Evolutionary conservation across 2,329 filamentous ascomycete genomes (phyloP), one percentile per base, ranked within the genome.

Genomic region (Hypomyces rosellus): DNA sequence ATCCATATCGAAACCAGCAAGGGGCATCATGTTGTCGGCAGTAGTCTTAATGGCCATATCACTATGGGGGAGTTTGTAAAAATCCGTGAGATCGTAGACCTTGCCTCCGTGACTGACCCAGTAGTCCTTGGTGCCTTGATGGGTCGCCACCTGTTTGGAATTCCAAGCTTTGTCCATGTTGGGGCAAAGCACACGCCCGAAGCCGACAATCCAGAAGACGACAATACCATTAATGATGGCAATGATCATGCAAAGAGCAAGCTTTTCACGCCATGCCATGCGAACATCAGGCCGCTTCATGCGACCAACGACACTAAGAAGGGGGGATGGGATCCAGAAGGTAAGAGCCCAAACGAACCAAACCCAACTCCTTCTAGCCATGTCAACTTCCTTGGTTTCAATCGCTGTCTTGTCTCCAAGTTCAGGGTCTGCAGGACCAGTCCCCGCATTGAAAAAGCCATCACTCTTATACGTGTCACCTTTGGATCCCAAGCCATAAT

Each of bases 271-370:
- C 93, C 93, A 99, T 0, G 93, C 93, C 82, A 96, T 88, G 22
- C 93, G 88, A 8, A 99, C 89, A 70, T 99, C 93, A 2, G 91
- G 93, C 49, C 93, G 85, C 71, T 95, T 95, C 93, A 99, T 99
- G 18, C 92, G 88, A 33, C 93, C 93, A 51, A 97, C 63, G 53
- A 77, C 85, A n/a, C 80, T 80, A 14, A 99, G 81, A 2, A 88
- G 57, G 44, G 89, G 87, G 0, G 92, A 97, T 0, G 93, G 93
- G 57, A 96, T 93, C 87, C 88, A 97, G 65, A 89, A 97, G 0
- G 93, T 99, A 45, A 95, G 58, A 1, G 81, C 79, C 90, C 91
- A 97, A 3, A 93, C 88, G 38, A 93, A 68, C 2, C 69, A 79
- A 20, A 95, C 83, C 93, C 93, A 99, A 2, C 82, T 62, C 38